These are phyloP conservation scores for Shiraia bambusicola DNA, from an alignment of 2,329 filamentous ascomycete species.

Conservation along the genomic window DNA sequence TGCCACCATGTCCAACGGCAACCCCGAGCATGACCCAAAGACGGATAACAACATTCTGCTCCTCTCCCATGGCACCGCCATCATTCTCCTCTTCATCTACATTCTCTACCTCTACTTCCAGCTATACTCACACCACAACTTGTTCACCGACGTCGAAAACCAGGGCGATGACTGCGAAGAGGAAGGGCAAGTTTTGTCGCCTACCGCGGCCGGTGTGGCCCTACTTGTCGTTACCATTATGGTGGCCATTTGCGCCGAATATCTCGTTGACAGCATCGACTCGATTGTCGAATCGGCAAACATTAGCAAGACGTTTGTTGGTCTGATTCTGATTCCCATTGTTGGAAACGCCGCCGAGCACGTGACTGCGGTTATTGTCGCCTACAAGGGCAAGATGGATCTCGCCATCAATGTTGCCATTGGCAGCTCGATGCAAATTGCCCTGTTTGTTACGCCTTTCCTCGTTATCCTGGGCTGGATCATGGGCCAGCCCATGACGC, in stretches of 20 bases:
- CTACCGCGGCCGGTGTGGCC: conserved; percentile 48
- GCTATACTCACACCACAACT: conserved; percentile 52
- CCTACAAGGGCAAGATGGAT: conserved; percentile 61
- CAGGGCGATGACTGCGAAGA: conserved; percentile 37
- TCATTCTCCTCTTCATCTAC: conserved; percentile 57
- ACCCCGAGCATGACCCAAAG: conserved; percentile 38
- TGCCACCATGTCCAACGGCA: conserved; percentile 48
- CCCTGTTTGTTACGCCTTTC: conserved; percentile 60
- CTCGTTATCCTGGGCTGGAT: conserved; percentile 60
- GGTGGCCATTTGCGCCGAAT: conserved; percentile 56
- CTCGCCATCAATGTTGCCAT: conserved; percentile 58
- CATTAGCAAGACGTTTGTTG: conserved; percentile 60
- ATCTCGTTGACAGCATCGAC: conserved; percentile 57
- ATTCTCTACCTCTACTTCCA: conserved; percentile 58
- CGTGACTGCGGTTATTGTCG: conserved; percentile 57
- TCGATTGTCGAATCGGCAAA: conserved; percentile 53
- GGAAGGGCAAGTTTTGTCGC: conserved; percentile 47
- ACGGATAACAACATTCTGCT: conserved; percentile 52
- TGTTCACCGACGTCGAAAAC: conserved; percentile 48
- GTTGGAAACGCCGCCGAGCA: conserved; percentile 61
- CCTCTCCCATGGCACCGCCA: conserved; percentile 56
- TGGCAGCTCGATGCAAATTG: conserved; percentile 58
- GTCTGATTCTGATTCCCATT: conserved; percentile 58
- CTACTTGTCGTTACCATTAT: conserved; percentile 52
- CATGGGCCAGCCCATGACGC: conserved; percentile 57